A percentile compares a stretch with the other conserved stretches of the same genome.
Conservation (phyloP, 371 early-diverging fungal genomes). For the Parasitella parasitica region DNA sequence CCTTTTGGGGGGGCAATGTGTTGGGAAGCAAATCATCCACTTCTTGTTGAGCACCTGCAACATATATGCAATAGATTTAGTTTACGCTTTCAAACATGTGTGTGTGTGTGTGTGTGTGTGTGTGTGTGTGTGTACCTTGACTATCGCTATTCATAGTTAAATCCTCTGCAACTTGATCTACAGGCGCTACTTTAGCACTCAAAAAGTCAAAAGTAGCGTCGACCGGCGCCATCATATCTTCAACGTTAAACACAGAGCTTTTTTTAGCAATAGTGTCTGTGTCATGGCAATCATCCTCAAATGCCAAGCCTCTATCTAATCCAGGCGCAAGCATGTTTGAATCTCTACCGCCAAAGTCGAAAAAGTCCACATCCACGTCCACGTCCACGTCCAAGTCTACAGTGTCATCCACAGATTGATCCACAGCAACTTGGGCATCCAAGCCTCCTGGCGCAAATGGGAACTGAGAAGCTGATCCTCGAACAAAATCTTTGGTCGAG, state of each 20-base stretch:
- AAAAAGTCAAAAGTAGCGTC: slow-evolving; percentile 51
- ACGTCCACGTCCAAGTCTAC: slow-evolving; percentile 37
- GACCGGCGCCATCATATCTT: slow-evolving; percentile 50
- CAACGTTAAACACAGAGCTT: slow-evolving; percentile 51
- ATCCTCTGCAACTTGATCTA: slow-evolving; percentile 23
- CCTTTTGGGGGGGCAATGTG: slow-evolving; percentile 21
- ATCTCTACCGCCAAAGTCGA: slow-evolving; percentile 9
- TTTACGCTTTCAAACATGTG: too few relatives aligned
- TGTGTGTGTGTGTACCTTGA: slow-evolving; percentile 14
- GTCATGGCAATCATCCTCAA: slow-evolving; percentile 27
- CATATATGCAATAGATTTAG: too few relatives aligned
- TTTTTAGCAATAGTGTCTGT: slow-evolving; percentile 6
- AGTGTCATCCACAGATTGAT: slow-evolving; percentile 28
- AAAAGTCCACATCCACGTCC: slow-evolving; percentile 33
- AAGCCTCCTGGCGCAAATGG: slow-evolving; percentile 84
- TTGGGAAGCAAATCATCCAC: slow-evolving; percentile 44
- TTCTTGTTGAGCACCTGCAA: slow-evolving; percentile 27
- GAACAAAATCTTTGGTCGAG: slow-evolving; percentile 64
- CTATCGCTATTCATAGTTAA: background rate
- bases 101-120: background rate
- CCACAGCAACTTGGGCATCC: slow-evolving; percentile 40
- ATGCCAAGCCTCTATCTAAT: slow-evolving; percentile 58
- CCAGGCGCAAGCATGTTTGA: slow-evolving; percentile 58
- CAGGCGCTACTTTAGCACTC: slow-evolving; percentile 26
- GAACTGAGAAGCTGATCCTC: slow-evolving; percentile 69